Evolutionary conservation across 495 filamentous ascomycete genomes (phyloP).

Genomic region (Oidiodendron maius): DNA sequence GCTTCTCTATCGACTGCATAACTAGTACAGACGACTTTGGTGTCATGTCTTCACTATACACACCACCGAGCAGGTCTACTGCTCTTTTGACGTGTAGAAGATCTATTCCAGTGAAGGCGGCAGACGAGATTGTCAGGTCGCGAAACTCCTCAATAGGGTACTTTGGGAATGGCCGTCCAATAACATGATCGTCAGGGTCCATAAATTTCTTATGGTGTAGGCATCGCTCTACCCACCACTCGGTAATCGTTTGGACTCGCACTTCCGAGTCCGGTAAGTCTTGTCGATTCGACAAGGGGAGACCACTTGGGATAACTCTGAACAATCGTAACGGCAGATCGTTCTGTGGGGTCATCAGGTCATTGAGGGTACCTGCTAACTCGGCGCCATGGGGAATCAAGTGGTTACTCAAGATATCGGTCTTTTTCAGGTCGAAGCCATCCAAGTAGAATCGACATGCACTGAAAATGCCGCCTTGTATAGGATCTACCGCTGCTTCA

Average conservation of each 20-base stretch:
- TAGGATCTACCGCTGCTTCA: not conserved
- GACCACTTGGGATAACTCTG: conserved; percentile 44
- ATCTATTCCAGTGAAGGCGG: conserved; percentile 78
- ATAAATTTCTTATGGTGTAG: conserved; percentile 66
- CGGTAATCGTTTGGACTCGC: conserved; percentile 53
- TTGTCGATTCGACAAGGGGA: conserved; percentile 12
- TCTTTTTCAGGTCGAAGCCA: conserved; percentile 48
- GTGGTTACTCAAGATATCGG: conserved; percentile 36
- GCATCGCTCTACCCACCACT: conserved; percentile 91
- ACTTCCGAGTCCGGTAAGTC: conserved; percentile 7
- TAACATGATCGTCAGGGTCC: conserved; percentile 61
- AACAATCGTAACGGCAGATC: conserved; percentile 30
- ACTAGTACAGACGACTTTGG: conserved; percentile 61
- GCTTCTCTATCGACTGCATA: conserved; percentile 28
- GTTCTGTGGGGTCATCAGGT: conserved; percentile 26
- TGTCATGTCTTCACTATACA: conserved; percentile 70
- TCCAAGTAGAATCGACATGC: conserved; percentile 55
- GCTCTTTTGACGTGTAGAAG: conserved; percentile 75
- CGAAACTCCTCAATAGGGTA: conserved; percentile 67
- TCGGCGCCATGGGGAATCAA: conserved; percentile 39
- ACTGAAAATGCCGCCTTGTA: conserved; percentile 40
- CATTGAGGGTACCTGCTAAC: conserved; percentile 36
- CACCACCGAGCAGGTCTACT: conserved; percentile 68
- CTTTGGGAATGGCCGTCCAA: conserved; percentile 65
- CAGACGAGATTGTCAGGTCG: conserved; percentile 65